phyloP scores from a whole-genome alignment of 306 rosid genomes.

The Cucumis sativus region DNA sequence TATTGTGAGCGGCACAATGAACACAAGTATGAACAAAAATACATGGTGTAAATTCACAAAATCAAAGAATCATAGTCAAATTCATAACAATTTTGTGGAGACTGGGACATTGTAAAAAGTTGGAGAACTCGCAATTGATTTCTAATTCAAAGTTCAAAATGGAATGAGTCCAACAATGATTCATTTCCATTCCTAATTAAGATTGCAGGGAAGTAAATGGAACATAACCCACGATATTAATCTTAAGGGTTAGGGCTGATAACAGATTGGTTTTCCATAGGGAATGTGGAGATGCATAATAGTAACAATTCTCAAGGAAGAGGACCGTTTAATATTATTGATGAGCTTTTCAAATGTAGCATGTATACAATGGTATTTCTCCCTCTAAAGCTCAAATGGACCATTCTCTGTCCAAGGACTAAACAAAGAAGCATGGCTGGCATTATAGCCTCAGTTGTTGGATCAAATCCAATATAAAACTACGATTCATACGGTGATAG shows the following conservation, averaged over 20 bases:
- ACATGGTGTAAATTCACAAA: too few relatives aligned
- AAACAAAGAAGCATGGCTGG: background rate
- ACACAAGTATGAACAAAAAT: too few relatives aligned
- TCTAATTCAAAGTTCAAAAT: too few relatives aligned
- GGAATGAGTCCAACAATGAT: too few relatives aligned
- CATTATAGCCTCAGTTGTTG: background rate
- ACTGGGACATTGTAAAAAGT: too few relatives aligned
- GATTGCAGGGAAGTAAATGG: too few relatives aligned
- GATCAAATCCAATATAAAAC: background rate
- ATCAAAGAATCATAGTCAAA: too few relatives aligned
- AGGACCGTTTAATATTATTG: background rate
- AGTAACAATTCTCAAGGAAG: background rate
- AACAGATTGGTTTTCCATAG: background rate
- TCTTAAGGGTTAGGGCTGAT: background rate
- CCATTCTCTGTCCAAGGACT: background rate
- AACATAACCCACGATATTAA: background rate
- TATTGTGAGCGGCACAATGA: too few relatives aligned
- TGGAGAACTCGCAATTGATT: too few relatives aligned
- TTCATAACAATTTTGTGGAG: too few relatives aligned
- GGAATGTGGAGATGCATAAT: background rate
- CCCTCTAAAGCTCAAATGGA: background rate
- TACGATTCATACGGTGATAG: background rate
- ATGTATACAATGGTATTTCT: background rate
- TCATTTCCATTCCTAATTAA: too few relatives aligned
- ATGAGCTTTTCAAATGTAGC: conserved; percentile 1